phyloP scores from a whole-genome alignment of 768 basidiomycete species.

The Dioszegia crocea region DNA sequence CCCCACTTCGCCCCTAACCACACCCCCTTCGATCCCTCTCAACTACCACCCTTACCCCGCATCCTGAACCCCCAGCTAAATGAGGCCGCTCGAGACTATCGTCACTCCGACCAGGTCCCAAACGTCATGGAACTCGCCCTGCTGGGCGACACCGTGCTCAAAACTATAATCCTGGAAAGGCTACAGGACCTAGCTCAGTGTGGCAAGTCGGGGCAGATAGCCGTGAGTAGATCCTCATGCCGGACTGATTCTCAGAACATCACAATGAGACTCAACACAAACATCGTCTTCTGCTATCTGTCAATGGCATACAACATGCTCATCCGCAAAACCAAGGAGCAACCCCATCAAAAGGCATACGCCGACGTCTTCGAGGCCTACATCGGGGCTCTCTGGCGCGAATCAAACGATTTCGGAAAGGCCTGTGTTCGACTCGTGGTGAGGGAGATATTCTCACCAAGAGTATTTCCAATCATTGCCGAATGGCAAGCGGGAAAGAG shows the following conservation, averaged over 20 bases:
- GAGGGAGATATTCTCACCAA: neutral
- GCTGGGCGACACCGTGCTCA: slow-evolving; percentile 2
- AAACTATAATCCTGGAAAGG: slow-evolving; percentile 1
- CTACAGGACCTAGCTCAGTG: neutral
- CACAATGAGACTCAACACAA: neutral
- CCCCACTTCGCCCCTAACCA: neutral
- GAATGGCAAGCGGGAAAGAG: neutral
- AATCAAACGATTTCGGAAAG: neutral
- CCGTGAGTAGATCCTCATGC: neutral
- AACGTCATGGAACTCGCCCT: slow-evolving; percentile 6
- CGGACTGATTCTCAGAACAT: neutral
- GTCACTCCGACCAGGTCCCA: neutral
- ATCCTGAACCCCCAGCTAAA: neutral
- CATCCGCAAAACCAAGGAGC: neutral
- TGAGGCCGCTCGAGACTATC: neutral
- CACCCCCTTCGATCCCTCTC: neutral
- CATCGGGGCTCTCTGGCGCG: slow-evolving; percentile 7
- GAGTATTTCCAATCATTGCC: slow-evolving; percentile 2
- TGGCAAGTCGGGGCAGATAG: neutral
- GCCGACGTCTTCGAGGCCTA: slow-evolving; percentile 11
- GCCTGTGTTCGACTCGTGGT: neutral
- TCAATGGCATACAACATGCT: slow-evolving; percentile 1
- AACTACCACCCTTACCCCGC: slow-evolving; percentile 1
- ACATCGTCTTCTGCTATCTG: slow-evolving; percentile 6
- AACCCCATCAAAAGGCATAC: neutral